A percentile compares a stretch with the other conserved stretches of the same genome.
These are phyloP conservation scores for Colletotrichum echinochloae DNA, from an alignment of 2,329 filamentous ascomycete species.

Conservation along the genomic window DNA sequence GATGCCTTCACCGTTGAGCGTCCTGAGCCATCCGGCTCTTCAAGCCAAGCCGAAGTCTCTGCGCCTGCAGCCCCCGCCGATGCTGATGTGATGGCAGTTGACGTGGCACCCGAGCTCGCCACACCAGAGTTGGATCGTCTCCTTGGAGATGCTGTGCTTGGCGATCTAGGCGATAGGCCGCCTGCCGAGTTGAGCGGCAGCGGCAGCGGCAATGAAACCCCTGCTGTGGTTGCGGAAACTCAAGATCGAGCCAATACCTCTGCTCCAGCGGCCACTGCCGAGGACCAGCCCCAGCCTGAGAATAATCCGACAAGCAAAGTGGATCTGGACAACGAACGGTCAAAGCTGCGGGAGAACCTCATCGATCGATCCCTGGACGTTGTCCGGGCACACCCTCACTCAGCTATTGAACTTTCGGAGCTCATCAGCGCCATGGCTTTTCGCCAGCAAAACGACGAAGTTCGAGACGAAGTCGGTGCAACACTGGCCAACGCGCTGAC, in stretches of 20 bases:
- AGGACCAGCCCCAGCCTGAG: slow-evolving; percentile 44
- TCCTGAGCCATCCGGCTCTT: slow-evolving; percentile 40
- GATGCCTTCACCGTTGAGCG: slow-evolving; percentile 60
- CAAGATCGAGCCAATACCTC: slow-evolving; percentile 34
- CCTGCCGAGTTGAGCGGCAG: slow-evolving; percentile 45
- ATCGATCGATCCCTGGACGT: slow-evolving; percentile 93
- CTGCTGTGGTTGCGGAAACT: slow-evolving; percentile 17
- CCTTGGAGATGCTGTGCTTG: slow-evolving; percentile 43
- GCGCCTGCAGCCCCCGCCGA: slow-evolving; percentile 25
- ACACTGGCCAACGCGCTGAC: slow-evolving; percentile 88
- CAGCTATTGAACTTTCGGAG: slow-evolving; percentile 91
- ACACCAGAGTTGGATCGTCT: slow-evolving; percentile 44
- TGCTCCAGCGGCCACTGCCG: slow-evolving; percentile 43
- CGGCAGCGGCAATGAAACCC: slow-evolving; percentile 41
- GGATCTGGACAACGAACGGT: slow-evolving; percentile 81
- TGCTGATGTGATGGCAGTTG: slow-evolving; percentile 50
- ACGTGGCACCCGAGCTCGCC: slow-evolving; percentile 44
- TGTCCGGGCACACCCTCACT: slow-evolving; percentile 85
- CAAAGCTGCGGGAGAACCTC: slow-evolving; percentile 78
- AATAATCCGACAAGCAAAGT: slow-evolving; percentile 70
- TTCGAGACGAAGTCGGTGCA: slow-evolving; percentile 79
- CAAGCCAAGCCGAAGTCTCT: slow-evolving; percentile 45
- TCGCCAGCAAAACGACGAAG: slow-evolving; percentile 66
- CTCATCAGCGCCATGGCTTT: slow-evolving; percentile 81
- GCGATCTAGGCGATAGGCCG: slow-evolving; percentile 43